These are phyloP conservation scores for Mycena galopus DNA, from an alignment of 768 basidiomycete genomes.

Conservation along the genomic window DNA sequence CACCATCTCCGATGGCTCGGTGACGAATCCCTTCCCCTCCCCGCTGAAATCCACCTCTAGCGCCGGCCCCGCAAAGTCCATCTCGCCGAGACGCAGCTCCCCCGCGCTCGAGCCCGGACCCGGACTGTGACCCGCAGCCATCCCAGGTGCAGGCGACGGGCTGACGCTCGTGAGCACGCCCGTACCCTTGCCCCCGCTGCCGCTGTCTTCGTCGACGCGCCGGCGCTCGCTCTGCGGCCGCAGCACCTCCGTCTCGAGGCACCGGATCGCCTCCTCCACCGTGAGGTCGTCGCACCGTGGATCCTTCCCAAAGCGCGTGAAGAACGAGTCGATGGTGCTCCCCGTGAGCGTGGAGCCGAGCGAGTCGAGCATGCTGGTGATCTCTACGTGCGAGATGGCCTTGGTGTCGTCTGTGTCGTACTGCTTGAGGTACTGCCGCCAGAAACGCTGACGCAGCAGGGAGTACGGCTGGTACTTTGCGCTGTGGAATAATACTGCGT, in stretches of 20 bases:
- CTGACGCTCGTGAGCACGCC: conserved; percentile 56
- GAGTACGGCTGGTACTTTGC: conserved; percentile 98
- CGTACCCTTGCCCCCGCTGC: conserved; percentile 45
- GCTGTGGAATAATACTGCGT: conserved; percentile 50
- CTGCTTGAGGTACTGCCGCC: conserved; percentile 88
- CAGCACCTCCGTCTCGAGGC: conserved; percentile 87
- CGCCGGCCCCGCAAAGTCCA: conserved; percentile 74
- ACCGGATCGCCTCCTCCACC: conserved; percentile 83
- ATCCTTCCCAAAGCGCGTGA: conserved; percentile 74
- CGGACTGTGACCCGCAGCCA: conserved; percentile 45
- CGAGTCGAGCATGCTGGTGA: conserved; percentile 96
- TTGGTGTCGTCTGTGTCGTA: conserved; percentile 91
- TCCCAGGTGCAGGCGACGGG: conserved; percentile 62
- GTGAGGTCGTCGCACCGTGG: conserved; percentile 79
- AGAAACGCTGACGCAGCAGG: conserved; percentile 90
- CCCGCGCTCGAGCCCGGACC: conserved; percentile 39
- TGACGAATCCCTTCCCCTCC: conserved; percentile 46
- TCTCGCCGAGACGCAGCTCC: conserved; percentile 62
- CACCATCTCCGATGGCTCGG: conserved; percentile 61
- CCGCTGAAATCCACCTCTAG: conserved; percentile 45
- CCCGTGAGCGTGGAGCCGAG: conserved; percentile 91
- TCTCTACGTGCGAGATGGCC: conserved; percentile 83
- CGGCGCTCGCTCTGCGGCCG: conserved; percentile 81
- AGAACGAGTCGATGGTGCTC: conserved; percentile 87
- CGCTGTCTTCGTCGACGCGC: conserved; percentile 65